phyloP scores from a whole-genome alignment of 1,139 yeast genomes.

The Suhomyces anneliseae region DNA sequence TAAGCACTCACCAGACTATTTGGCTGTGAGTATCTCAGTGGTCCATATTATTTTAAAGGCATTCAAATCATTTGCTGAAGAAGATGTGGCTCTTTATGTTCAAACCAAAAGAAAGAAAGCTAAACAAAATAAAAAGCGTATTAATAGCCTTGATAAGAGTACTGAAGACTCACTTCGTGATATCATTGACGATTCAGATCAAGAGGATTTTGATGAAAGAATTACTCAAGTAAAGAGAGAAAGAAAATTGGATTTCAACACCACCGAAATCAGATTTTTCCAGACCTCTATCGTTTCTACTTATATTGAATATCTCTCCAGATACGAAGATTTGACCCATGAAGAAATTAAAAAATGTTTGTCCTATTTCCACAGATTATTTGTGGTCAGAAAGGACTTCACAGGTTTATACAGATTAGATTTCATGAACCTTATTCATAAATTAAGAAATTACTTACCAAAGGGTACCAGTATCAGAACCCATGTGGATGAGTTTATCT shows the following conservation, averaged over 20 bases:
- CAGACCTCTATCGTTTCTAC: conserved; percentile 48
- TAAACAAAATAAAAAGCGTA: conserved; percentile 14
- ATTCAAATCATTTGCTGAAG: conserved; percentile 64
- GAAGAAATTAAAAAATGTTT: conserved; percentile 64
- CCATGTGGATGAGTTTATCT: conserved; percentile 66
- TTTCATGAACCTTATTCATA: conserved; percentile 51
- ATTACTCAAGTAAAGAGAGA: conserved; percentile 42
- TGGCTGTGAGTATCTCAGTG: conserved; percentile 63
- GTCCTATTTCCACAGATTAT: conserved; percentile 69
- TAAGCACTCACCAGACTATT: conserved; percentile 63
- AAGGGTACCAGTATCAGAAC: conserved; percentile 42
- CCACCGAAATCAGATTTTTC: conserved; percentile 42
- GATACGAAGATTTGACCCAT: conserved; percentile 62
- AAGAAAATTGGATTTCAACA: conserved; percentile 49
- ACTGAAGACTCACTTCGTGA: conserved; percentile 31
- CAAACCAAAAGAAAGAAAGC: conserved; percentile 43
- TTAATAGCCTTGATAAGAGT: conserved; percentile 29
- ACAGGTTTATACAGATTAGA: conserved; percentile 72
- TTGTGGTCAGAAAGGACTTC: conserved; percentile 59
- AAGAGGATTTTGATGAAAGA: conserved; percentile 46
- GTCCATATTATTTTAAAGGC: conserved; percentile 67
- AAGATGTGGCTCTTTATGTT: conserved; percentile 59
- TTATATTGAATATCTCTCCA: conserved; percentile 49
- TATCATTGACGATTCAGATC: conserved; percentile 44
- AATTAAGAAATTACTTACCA: conserved; percentile 34